Evolutionary conservation across 139 green algal species (phyloP), one percentile per base, ranked within the genome.

Genomic region (Eudorina sp.): DNA sequence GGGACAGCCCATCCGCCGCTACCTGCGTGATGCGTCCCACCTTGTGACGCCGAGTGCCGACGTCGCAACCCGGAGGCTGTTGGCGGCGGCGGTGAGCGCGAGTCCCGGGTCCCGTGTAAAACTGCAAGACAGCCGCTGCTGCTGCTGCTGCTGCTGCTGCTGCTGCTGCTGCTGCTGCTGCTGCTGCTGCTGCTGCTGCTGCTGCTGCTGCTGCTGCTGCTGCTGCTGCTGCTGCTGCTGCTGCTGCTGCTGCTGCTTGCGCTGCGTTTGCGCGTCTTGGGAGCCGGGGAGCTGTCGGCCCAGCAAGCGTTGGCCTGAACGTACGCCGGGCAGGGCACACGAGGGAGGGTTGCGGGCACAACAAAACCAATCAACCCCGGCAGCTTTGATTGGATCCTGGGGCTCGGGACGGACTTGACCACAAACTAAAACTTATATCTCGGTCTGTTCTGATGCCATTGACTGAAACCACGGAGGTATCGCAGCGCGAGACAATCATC

Each of bases 51-150:
- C 14, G 48, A n/a, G 23, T 29, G 75, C 14, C 75, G 34, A 0
- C 48, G 75, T 2, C 46, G 51, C 48, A 18, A 48, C 48, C 51
- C 48, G 31, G 72, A 43, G 40, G 73, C 70, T 38, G 70, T n/a
- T 64, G 73, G 45, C 75, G 75, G 48, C 76, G 53, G 27, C 48
- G 48, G 53, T 19, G 2, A 45, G 66, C 41, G 41, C 80, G 21
- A 86, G 60, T 21, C 80, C 80, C 9, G 77, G 62, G 27, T 29
- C 58, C 14, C 58, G 79, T 29, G 75, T 62, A 60, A 60, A 86
- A 0, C 48, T 19, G 80, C 58, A 64, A n/a, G n/a, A 13, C 21
- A 11, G 55, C 40, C 58, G 16, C 27, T 23, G 79, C 29, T 13
- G 21, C 31, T 25, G 23, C 77, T 36, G 53, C 36, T 23, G 53